Evolutionary conservation across 176 grass and related monocot genomes (phyloP), one percentile per base, ranked within the genome.

Genomic region (Oryza longistaminata): DNA sequence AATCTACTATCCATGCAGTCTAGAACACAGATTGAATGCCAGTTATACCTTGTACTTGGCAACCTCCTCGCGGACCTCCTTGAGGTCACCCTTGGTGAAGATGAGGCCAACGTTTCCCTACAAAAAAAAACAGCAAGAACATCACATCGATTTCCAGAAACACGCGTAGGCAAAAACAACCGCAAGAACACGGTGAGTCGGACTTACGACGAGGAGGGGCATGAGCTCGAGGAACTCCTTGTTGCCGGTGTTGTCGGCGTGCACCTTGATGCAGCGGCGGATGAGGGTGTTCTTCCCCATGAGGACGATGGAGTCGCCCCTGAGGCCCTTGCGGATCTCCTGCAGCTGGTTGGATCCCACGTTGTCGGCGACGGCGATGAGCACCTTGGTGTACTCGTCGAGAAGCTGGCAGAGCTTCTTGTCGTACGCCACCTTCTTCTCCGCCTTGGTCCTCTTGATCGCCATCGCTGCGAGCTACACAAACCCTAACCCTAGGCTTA

Each of bases 281-380:
- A 96, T 93, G 64, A 96, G 89, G 29, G 94, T 96, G 69, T 96
- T 96, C 89, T 96, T 96, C 4, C 94, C 94, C 94, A 96, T 93
- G 73, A 96, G 87, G 34, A 96, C 87, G 9, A 96, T 77, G 3
- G 94, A 96, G 87, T 96, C 94, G 2, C 94, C 94, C 53, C 94
- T 81, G 55, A 96, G 82, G 0, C 94, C 94, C 52, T 37, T 85
- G 74, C 94, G 86, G 77, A 96, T 93, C 53, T 84, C 90, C 87
- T 96, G 94, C 35, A 96, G 91, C 89, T 96, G 94, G 69, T 85
- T 93, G 73, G 94, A 96, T 5, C 94, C 94, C 58, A 96, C 94
- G 60, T 96, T 96, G 94, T 96, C 94, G 27, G 89, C 94, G 34
- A 82, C 60, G 10, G 89, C 91, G 73, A 93, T 83, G 67, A 96